phyloP scores from a whole-genome alignment of 163 green algal genomes.

The Chlamydomonas reinhardtii region DNA sequence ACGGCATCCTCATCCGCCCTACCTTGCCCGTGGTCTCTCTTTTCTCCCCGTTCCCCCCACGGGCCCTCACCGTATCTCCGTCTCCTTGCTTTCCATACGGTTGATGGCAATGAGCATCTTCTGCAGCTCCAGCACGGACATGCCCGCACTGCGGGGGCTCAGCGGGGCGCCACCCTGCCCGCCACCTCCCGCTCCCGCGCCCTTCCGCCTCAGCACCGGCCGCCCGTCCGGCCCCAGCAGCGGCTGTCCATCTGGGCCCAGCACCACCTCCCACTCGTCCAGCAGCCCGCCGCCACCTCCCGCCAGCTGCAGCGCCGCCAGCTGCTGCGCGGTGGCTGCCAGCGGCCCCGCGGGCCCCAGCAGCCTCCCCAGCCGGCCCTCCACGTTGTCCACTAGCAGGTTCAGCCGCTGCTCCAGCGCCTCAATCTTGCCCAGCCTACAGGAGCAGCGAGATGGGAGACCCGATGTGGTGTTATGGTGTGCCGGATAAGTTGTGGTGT shows the following conservation, averaged over 20 bases:
- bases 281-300: background rate
- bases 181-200: background rate
- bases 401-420: slow-evolving; percentile 16
- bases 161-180: background rate
- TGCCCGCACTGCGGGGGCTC: slow-evolving; percentile 20
- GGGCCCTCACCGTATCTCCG: slow-evolving; percentile 47
- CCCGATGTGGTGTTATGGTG: too few species aligned
- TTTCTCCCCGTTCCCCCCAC: too few species aligned
- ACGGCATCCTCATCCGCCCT: background rate
- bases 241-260: background rate
- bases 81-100: slow-evolving; percentile 54
- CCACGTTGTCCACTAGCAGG: slow-evolving; percentile 31
- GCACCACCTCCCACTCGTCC: background rate
- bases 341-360: background rate
- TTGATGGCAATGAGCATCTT: slow-evolving; percentile 48
- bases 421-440: slow-evolving; percentile 45
- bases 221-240: background rate
- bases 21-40: too few species aligned
- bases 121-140: slow-evolving; percentile 52
- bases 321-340: slow-evolving; percentile 4
- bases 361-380: slow-evolving; percentile 14
- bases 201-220: background rate
- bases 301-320: background rate
- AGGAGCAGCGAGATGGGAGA: background rate
- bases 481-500: too few species aligned